Evolutionary conservation across 306 rosid species (phyloP).

Genomic region (Castanospermum australe): DNA sequence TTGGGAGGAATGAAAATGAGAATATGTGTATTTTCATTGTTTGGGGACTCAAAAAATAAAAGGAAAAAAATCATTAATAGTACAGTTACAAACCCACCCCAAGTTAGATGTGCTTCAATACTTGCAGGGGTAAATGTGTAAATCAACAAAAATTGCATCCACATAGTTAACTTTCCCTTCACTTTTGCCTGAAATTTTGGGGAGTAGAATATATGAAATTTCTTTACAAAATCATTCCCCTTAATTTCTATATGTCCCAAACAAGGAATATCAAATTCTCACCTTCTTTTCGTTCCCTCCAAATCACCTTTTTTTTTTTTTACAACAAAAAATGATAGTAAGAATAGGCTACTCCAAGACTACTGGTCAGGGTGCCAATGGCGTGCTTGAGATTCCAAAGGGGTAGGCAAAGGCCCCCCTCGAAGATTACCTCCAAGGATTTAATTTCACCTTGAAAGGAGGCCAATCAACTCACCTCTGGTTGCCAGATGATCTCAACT

Average conservation of each 20-base stretch:
- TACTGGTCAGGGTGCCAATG: too few species aligned
- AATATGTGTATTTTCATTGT: not conserved
- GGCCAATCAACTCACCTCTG: too few species aligned
- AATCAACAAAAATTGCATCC: not conserved
- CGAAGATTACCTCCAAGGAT: too few species aligned
- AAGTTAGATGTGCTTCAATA: not conserved
- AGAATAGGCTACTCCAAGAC: too few species aligned
- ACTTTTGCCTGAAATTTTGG: not conserved
- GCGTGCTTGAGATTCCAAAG: too few species aligned
- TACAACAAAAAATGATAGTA: too few species aligned
- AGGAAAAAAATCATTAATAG: not conserved
- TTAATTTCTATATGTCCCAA: not conserved
- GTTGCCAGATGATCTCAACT: too few species aligned
- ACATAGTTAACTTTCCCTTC: not conserved
- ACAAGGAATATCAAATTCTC: not conserved
- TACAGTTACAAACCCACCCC: not conserved
- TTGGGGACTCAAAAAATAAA: not conserved
- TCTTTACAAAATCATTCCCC: not conserved
- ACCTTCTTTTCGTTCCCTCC: not conserved
- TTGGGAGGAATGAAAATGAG: not conserved
- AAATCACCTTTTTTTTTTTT: too few species aligned
- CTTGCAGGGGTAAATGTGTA: not conserved
- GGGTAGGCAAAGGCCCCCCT: too few species aligned
- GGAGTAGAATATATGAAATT: not conserved
- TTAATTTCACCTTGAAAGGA: too few species aligned